These are phyloP conservation scores for thale cress (Arabidopsis thaliana) DNA, from an alignment of 345 rosid genomes.

Conservation along the genomic window TAIR10.1 NC_003076.8:3511001-3511500, in stretches of 20 bases:
- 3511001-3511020: constrained; percentile 8
- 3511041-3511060: neutral
- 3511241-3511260: constrained; percentile 7
- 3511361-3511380: constrained; percentile 25
- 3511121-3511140: neutral
- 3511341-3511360: constrained; percentile 22
- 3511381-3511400: constrained; percentile 12
- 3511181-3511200: constrained; percentile 43
- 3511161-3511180: neutral
- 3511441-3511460: constrained; percentile 16
- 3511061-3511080: constrained; percentile 1
- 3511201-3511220: constrained; percentile 19
- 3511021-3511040: neutral
- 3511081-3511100: constrained; percentile 18
- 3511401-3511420: neutral
- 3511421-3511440: neutral
- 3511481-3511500: constrained; percentile 87
- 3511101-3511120: constrained; percentile 6
- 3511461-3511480: constrained; percentile 74
- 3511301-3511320: constrained; percentile 19
- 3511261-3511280: constrained; percentile 12
- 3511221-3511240: constrained; percentile 10
- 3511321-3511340: constrained; percentile 15
- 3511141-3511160: neutral
- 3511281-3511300: constrained; percentile 28